A percentile compares a stretch with the other conserved stretches of the same genome.
Conservation (phyloP, 2,329 filamentous ascomycete species). For the Cordyceps pruinosa region DNA sequence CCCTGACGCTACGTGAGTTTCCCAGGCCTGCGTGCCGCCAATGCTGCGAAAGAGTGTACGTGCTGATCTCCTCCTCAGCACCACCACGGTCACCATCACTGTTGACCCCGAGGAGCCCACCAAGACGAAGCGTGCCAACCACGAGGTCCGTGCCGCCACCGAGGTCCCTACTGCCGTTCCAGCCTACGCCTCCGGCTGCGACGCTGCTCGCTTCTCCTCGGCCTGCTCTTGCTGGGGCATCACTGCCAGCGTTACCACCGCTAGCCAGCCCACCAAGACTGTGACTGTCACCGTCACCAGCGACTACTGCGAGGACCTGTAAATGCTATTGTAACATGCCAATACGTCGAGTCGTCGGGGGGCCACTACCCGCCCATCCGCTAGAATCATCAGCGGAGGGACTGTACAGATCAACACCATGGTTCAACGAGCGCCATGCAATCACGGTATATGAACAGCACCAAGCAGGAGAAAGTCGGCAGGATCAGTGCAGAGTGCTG, state of each 20-base stretch:
- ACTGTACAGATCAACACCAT: not conserved
- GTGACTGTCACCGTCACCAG: slow-evolving; percentile 34
- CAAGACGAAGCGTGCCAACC: slow-evolving; percentile 24
- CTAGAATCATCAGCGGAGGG: not conserved
- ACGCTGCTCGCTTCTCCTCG: slow-evolving; percentile 30
- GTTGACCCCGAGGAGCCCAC: slow-evolving; percentile 26
- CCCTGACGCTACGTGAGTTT: slow-evolving; percentile 33
- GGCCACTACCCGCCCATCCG: not conserved
- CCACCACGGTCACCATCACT: slow-evolving; percentile 32
- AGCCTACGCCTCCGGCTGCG: slow-evolving; percentile 34
- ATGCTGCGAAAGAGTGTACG: not conserved
- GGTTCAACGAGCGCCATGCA: not conserved
- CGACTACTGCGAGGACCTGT: slow-evolving; percentile 35
- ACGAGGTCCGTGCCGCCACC: slow-evolving; percentile 26
- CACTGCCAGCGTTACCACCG: slow-evolving; percentile 32
- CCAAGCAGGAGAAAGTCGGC: not conserved
- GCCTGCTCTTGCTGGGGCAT: slow-evolving; percentile 41
- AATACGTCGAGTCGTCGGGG: not conserved
- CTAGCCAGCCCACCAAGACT: slow-evolving; percentile 32
- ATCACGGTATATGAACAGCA: slow-evolving; percentile 10
- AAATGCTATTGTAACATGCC: slow-evolving; percentile 1
- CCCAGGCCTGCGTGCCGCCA: not conserved
- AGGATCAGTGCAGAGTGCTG: not conserved
- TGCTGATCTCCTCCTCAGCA: slow-evolving; percentile 15
- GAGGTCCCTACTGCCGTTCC: slow-evolving; percentile 28